These are phyloP conservation scores for Torrubiella hemipterigena DNA, from an alignment of 2,329 filamentous ascomycete genomes.

Conservation along the genomic window DNA sequence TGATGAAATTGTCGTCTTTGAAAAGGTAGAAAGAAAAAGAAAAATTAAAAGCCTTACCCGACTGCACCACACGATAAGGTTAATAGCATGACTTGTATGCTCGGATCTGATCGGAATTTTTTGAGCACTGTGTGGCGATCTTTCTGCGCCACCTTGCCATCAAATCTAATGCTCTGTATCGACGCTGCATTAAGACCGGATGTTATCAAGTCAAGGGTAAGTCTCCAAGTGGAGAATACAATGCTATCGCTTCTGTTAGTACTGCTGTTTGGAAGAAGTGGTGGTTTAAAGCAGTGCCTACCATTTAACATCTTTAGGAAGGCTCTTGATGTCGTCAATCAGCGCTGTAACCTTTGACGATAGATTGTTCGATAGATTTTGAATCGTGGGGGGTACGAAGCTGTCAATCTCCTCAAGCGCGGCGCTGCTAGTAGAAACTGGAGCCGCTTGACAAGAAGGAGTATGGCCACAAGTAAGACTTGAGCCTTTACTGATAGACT, in stretches of 20 bases:
- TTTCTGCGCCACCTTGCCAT: constrained; percentile 30
- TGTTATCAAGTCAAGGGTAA: constrained; percentile 33
- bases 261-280: too few relatives aligned
- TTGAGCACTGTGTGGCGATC: constrained; percentile 27
- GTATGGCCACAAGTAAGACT: constrained; percentile 13
- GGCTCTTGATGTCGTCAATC: constrained; percentile 16
- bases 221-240: constrained; percentile 38
- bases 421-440: constrained; percentile 12
- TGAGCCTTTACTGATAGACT: background rate
- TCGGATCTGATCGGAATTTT: constrained; percentile 23
- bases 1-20: too few relatives aligned
- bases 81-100: constrained; percentile 29
- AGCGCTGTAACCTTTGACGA: constrained; percentile 22
- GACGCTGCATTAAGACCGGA: constrained; percentile 19
- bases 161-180: constrained; percentile 28
- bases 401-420: constrained; percentile 12
- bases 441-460: constrained; percentile 10
- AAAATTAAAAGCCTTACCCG: too few relatives aligned
- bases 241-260: too few relatives aligned
- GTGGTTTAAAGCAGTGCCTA: constrained; percentile 12
- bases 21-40: too few relatives aligned
- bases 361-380: constrained; percentile 1
- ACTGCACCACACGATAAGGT: constrained; percentile 40
- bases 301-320: constrained; percentile 20
- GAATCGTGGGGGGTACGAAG: background rate